Evolutionary conservation across 2,329 filamentous ascomycete species (phyloP).

Genomic region (Myotisia sp.): DNA sequence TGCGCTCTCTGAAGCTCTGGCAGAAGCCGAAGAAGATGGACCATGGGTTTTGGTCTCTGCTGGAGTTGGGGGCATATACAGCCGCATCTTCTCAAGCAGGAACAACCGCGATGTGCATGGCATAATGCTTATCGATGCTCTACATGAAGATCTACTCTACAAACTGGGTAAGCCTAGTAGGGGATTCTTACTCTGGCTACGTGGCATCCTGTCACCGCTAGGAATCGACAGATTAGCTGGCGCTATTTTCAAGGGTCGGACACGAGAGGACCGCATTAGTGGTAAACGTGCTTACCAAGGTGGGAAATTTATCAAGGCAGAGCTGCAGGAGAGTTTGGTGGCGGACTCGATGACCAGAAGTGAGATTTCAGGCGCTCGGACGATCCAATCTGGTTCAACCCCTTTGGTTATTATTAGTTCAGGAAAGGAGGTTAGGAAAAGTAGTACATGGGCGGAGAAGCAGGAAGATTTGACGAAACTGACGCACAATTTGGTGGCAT

Average conservation of each 20-base stretch:
- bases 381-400: conserved; percentile 62
- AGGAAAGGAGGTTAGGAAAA: conserved; percentile 52
- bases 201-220: conserved; percentile 72
- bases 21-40: conserved; percentile 63
- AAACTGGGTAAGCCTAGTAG: conserved; percentile 48
- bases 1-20: conserved; percentile 72
- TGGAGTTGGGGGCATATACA: conserved; percentile 76
- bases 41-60: conserved; percentile 82
- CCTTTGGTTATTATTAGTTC: conserved; percentile 73
- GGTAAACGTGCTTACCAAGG: conserved; percentile 64
- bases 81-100: conserved; percentile 76
- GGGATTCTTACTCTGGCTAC: conserved; percentile 76
- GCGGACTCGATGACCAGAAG: conserved; percentile 70
- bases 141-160: conserved; percentile 74
- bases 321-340: conserved; percentile 83
- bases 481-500: conserved; percentile 62
- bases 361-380: conserved; percentile 62
- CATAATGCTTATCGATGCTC: conserved; percentile 69
- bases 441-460: conserved; percentile 63
- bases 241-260: conserved; percentile 68
- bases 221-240: conserved; percentile 68
- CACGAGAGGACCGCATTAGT: conserved; percentile 69
- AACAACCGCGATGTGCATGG: conserved; percentile 62
- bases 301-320: conserved; percentile 75
- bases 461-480: conserved; percentile 72